Evolutionary conservation across 208 protist species (phyloP).

Genomic region (Kentomonas sorsogonicus): DNA sequence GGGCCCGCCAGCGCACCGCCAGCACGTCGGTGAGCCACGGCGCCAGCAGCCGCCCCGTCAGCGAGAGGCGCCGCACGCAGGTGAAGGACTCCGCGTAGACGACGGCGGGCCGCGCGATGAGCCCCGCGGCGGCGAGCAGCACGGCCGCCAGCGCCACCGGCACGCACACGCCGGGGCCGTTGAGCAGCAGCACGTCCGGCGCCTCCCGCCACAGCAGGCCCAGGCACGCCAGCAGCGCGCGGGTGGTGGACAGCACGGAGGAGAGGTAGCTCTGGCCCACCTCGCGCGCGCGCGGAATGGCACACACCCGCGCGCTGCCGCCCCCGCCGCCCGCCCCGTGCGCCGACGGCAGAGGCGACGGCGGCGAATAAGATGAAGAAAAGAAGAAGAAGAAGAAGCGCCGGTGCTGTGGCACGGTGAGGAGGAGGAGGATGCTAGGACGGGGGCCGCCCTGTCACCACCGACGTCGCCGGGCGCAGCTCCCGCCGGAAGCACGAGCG

Average conservation of each 20-base stretch:
- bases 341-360: too few relatives aligned
- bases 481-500: slow-evolving; percentile 25
- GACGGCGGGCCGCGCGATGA: slow-evolving; percentile 48
- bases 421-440: too few relatives aligned
- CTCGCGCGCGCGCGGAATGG: slow-evolving; percentile 84
- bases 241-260: slow-evolving; percentile 69
- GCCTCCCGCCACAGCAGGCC: slow-evolving; percentile 26
- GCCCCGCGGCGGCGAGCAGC: slow-evolving; percentile 37
- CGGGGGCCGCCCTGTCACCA: too few relatives aligned
- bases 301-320: slow-evolving; percentile 30
- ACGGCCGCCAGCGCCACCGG: slow-evolving; percentile 65
- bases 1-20: slow-evolving; percentile 71
- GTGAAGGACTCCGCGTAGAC: slow-evolving; percentile 90
- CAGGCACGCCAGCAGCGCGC: slow-evolving; percentile 25
- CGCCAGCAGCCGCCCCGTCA: slow-evolving; percentile 67
- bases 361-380: too few relatives aligned
- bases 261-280: slow-evolving; percentile 87
- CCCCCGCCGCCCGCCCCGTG: too few relatives aligned
- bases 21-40: slow-evolving; percentile 69
- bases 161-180: slow-evolving; percentile 90
- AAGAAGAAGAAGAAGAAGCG: too few relatives aligned
- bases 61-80: slow-evolving; percentile 73
- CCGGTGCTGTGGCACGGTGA: too few relatives aligned
- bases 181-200: slow-evolving; percentile 79
- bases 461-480: not conserved